Evolutionary conservation across 164 flowering plant species (phyloP).

Genomic region (Vitis vinifera): ASM3070453v1 NC_081812.1:21662001-21662500

Average conservation of each 20-base stretch:
- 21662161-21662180: constrained; percentile 86
- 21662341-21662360: constrained; percentile 94
- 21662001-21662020: neutral
- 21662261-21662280: constrained; percentile 92
- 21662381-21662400: constrained; percentile 85
- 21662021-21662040: neutral
- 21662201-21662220: constrained; percentile 73
- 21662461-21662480: neutral
- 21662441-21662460: neutral
- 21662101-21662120: constrained; percentile 68
- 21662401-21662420: constrained; percentile 99
- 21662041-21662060: constrained; percentile 51
- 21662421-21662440: constrained; percentile 77
- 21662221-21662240: constrained; percentile 73
- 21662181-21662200: constrained; percentile 85
- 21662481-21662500: neutral
- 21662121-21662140: constrained; percentile 97
- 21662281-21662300: constrained; percentile 84
- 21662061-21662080: constrained; percentile 63
- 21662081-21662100: constrained; percentile 92
- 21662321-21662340: constrained; percentile 92
- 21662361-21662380: constrained; percentile 84
- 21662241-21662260: constrained; percentile 88
- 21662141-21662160: constrained; percentile 96
- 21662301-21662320: constrained; percentile 95